Evolutionary conservation across 148 eudicot genomes (phyloP).

Genomic region (Heliamphora exappendiculata): DNA sequence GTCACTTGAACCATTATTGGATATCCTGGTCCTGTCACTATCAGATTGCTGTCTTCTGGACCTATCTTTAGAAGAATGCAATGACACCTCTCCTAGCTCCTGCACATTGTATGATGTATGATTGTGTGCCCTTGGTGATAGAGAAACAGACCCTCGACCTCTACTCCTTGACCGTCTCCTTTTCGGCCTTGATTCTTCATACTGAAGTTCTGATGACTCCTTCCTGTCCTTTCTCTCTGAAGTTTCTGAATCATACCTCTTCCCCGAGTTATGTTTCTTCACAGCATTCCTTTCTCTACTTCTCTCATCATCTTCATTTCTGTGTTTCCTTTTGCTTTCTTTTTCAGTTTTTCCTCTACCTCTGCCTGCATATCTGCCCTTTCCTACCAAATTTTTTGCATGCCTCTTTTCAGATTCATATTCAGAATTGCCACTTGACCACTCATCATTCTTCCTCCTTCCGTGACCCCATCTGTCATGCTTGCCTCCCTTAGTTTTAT

Average conservation of each 20-base stretch:
- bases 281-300: constrained; percentile 28
- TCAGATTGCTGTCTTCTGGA: constrained; percentile 47
- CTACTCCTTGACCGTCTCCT: constrained; percentile 73
- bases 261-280: constrained; percentile 50
- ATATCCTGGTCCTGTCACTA: constrained; percentile 43
- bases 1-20: constrained; percentile 51
- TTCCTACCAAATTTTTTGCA: constrained; percentile 25
- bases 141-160: constrained; percentile 50
- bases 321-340: constrained; percentile 45
- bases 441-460: constrained; percentile 35
- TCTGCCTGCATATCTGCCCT: constrained; percentile 29
- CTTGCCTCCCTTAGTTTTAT: constrained; percentile 16
- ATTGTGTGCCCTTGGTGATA: constrained; percentile 58
- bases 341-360: constrained; percentile 37
- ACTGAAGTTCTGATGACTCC: constrained; percentile 26
- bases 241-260: constrained; percentile 29
- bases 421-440: constrained; percentile 29
- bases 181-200: constrained; percentile 48
- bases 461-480: constrained; percentile 31
- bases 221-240: constrained; percentile 40
- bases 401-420: constrained; percentile 36
- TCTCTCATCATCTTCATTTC: constrained; percentile 47
- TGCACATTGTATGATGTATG: constrained; percentile 33
- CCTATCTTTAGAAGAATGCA: constrained; percentile 51
- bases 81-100: constrained; percentile 36